Conservation (phyloP, 257 asterid genomes). For the Thymus quinquecostatus region DNA sequence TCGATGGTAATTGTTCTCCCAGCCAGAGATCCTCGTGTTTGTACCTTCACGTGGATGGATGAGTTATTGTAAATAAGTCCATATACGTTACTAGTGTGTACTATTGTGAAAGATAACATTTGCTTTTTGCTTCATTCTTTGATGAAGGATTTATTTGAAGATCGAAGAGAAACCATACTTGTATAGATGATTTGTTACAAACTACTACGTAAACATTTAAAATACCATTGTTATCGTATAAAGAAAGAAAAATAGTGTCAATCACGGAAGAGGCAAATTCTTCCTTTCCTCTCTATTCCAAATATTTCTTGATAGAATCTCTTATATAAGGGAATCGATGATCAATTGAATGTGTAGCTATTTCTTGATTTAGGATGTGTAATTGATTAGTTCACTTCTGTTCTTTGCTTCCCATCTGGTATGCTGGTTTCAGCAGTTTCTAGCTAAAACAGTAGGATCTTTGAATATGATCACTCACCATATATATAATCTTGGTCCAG, state of each 20-base stretch:
- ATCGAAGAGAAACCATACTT: no score
- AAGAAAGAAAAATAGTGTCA: no score
- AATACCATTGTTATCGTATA: no score
- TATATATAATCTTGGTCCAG: conserved; percentile 46
- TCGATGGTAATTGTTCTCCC: not conserved
- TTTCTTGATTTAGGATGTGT: not conserved
- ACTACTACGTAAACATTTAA: no score
- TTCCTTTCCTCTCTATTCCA: no score
- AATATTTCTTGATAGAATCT: not conserved
- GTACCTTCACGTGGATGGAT: not conserved
- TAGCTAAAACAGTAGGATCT: conserved; percentile 36
- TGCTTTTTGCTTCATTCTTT: not conserved
- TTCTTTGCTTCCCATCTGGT: conserved; percentile 31
- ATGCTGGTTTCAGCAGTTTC: conserved; percentile 42
- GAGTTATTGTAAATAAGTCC: conserved; percentile 4
- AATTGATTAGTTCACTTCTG: not conserved
- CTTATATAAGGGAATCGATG: no score
- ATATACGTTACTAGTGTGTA: not conserved
- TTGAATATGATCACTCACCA: conserved; percentile 43
- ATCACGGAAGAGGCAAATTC: no score
- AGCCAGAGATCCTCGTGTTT: not conserved
- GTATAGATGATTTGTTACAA: no score
- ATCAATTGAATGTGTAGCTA: not conserved
- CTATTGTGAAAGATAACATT: not conserved
- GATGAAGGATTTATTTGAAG: no score